These are phyloP conservation scores for Neonectria magnoliae DNA, from an alignment of 2,329 filamentous ascomycete genomes.

Conservation along the genomic window DNA sequence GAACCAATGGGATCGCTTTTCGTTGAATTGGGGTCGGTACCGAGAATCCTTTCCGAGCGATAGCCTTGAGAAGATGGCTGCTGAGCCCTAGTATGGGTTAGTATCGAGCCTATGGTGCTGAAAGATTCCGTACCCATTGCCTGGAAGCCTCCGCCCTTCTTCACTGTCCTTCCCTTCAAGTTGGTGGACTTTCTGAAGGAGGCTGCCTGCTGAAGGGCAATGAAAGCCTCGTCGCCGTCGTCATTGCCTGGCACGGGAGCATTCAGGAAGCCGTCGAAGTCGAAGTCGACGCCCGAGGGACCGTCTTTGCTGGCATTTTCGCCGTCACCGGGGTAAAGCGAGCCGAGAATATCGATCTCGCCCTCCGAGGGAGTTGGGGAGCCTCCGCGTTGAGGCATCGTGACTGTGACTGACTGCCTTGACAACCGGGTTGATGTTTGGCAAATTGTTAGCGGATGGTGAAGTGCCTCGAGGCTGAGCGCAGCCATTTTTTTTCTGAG, in stretches of 20 bases:
- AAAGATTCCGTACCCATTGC: constrained; percentile 74
- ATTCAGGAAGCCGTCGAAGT: constrained; percentile 71
- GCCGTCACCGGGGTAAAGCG: constrained; percentile 73
- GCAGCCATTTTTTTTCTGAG: constrained; percentile 46
- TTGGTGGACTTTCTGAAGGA: constrained; percentile 88
- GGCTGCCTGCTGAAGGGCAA: constrained; percentile 85
- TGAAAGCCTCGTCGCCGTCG: constrained; percentile 86
- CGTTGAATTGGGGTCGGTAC: constrained; percentile 97
- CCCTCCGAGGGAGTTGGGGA: constrained; percentile 90
- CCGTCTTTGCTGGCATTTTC: constrained; percentile 55
- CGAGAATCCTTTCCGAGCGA: constrained; percentile 91
- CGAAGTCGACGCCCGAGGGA: constrained; percentile 58
- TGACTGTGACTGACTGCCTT: constrained; percentile 20
- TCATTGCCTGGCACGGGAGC: constrained; percentile 56
- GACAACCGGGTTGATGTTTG: constrained; percentile 13
- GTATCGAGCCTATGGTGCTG: constrained; percentile 4
- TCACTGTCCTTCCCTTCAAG: constrained; percentile 83
- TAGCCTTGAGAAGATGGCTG: constrained; percentile 85
- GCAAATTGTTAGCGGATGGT: constrained; percentile 16
- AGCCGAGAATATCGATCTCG: constrained; percentile 88
- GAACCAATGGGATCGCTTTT: constrained; percentile 91
- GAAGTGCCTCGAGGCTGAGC: constrained; percentile 23
- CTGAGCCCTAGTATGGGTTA: constrained; percentile 70
- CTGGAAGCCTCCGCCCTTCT: constrained; percentile 97
- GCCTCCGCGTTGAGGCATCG: constrained; percentile 76